These are phyloP conservation scores for Vickermania ingenoplastis DNA, from an alignment of 208 protist genomes.

Conservation along the genomic window DNA sequence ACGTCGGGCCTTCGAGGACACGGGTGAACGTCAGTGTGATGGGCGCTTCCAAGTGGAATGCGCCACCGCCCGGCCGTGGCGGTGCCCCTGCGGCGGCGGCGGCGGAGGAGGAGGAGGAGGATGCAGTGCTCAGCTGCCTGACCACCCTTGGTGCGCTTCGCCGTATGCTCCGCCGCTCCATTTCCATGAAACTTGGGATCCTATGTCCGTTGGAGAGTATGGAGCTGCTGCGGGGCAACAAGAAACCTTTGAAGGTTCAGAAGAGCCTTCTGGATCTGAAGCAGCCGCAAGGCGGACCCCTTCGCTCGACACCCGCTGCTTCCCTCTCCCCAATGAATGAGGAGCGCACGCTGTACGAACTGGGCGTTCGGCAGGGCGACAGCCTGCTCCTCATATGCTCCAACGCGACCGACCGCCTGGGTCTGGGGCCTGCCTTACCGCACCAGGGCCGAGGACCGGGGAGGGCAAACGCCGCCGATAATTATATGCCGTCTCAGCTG, in stretches of 20 bases:
- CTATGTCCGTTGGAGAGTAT: slow-evolving; percentile 35
- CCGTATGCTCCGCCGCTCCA: slow-evolving; percentile 28
- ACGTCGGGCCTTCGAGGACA: too few species aligned
- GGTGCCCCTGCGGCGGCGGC: too few species aligned
- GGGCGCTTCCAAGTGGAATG: too few species aligned
- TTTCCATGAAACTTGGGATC: slow-evolving; percentile 41
- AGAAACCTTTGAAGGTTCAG: slow-evolving; percentile 32
- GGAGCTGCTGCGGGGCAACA: slow-evolving; percentile 39
- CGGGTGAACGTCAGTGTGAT: too few species aligned
- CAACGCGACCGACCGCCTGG: slow-evolving; percentile 9
- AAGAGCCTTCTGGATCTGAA: slow-evolving; percentile 1
- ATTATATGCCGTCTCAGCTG: too few species aligned
- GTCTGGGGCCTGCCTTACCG: too few species aligned
- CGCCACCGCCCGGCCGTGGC: too few species aligned
- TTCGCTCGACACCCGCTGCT: background rate
- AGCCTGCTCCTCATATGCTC: slow-evolving; percentile 46
- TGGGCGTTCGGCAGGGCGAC: slow-evolving; percentile 59
- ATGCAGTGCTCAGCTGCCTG: background rate
- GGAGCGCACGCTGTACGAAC: slow-evolving; percentile 45
- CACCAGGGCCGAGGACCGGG: too few species aligned
- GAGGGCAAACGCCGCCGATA: too few species aligned
- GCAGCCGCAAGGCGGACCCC: background rate
- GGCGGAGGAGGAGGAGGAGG: too few species aligned
- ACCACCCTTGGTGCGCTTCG: slow-evolving; percentile 41
- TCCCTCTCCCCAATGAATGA: slow-evolving; percentile 6